Percentiles rank a stretch among this genome's conserved stretches.
phyloP scores from a whole-genome alignment of 441 rosid genomes.

The Flueggea neowawraea region DNA sequence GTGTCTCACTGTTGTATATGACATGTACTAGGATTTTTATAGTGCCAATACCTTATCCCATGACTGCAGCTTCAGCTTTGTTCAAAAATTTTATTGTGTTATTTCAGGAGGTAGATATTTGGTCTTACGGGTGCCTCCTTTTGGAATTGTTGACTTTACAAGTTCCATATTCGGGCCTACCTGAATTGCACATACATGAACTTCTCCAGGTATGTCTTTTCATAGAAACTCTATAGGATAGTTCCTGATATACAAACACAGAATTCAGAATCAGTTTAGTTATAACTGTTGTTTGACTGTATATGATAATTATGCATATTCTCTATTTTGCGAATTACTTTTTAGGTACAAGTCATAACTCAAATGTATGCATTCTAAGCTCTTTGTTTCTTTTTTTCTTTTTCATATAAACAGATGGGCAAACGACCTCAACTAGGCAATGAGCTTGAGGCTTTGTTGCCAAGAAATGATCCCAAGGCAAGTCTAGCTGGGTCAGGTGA shows the following conservation, averaged over 20 bases:
- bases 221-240: neutral
- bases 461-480: conserved; percentile 27
- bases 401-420: conserved; percentile 49
- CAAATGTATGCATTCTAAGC: neutral
- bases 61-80: conserved; percentile 1
- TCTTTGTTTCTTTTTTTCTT: conserved; percentile 6
- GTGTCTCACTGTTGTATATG: neutral
- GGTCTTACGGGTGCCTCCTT: conserved; percentile 95
- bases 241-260: neutral
- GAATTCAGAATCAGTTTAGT: no score
- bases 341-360: neutral
- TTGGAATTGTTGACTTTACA: conserved; percentile 82
- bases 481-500: conserved; percentile 27
- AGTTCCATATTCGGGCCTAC: conserved; percentile 59
- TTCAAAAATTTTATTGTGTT: conserved; percentile 13
- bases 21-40: neutral
- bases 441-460: conserved; percentile 48
- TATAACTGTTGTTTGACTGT: neutral
- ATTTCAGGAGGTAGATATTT: conserved; percentile 90
- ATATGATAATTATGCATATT: neutral
- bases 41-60: neutral
- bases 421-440: conserved; percentile 62
- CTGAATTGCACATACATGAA: conserved; percentile 72
- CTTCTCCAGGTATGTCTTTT: conserved; percentile 58
- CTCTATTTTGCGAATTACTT: neutral